Conservation (phyloP, 495 filamentous ascomycete species). For the Podospora sp. region DNA sequence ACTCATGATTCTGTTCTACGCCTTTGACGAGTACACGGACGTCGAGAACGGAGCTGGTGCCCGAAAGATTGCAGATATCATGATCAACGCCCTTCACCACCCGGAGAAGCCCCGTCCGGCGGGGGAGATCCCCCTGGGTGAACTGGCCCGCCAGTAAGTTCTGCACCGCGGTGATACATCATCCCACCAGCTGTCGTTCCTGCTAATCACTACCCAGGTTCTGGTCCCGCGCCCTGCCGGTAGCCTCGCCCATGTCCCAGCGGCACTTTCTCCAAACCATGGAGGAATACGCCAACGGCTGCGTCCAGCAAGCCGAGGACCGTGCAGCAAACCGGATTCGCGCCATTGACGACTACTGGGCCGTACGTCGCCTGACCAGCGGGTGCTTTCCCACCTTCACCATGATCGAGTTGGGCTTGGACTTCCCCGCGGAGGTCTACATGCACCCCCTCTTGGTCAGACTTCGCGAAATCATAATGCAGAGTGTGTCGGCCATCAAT, state of each 20-base stretch:
- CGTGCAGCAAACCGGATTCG: conserved; percentile 8
- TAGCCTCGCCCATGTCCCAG: conserved; percentile 10
- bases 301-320: conserved; percentile 10
- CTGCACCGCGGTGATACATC: neutral
- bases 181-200: neutral
- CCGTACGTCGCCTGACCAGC: conserved; percentile 9
- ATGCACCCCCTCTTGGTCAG: conserved; percentile 8
- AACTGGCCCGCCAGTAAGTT: conserved; percentile 13
- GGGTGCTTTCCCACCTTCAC: conserved; percentile 16
- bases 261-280: conserved; percentile 14
- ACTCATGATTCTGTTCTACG: conserved; percentile 22
- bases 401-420: conserved; percentile 14
- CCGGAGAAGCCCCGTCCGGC: conserved; percentile 6
- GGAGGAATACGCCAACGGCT: conserved; percentile 16
- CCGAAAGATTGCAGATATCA: conserved; percentile 8
- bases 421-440: conserved; percentile 13
- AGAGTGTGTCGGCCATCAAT: conserved; percentile 1
- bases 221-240: conserved; percentile 8
- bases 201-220: neutral
- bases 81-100: conserved; percentile 13
- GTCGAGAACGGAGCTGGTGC: conserved; percentile 5
- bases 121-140: conserved; percentile 7
- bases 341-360: conserved; percentile 7
- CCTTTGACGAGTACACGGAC: conserved; percentile 22
- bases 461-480: conserved; percentile 7